Conservation (phyloP, 306 rosid species). For the Pyrus pyrifolia region DNA sequence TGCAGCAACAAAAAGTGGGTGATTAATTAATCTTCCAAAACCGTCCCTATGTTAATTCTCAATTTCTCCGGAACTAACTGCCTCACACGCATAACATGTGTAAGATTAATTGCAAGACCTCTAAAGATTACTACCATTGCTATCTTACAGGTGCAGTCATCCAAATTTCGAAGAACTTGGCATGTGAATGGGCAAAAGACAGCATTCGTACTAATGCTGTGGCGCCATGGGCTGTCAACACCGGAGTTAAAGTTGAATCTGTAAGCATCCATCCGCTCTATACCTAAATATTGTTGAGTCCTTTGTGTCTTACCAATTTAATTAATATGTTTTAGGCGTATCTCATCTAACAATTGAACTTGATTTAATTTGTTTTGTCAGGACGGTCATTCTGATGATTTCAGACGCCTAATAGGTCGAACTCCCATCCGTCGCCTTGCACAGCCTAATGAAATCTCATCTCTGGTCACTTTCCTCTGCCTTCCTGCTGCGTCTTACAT, state of each 20-base stretch:
- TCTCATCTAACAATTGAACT: not conserved
- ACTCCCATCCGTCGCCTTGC: constrained; percentile 30
- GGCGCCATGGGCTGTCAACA: constrained; percentile 42
- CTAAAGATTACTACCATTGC: not conserved
- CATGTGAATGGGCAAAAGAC: constrained; percentile 71
- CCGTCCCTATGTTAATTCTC: not conserved
- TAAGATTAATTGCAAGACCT: not conserved
- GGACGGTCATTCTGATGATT: not conserved
- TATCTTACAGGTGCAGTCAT: constrained; percentile 15
- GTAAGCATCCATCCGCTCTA: not conserved
- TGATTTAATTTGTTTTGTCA: not conserved
- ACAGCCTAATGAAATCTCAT: constrained; percentile 39
- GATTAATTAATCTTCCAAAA: not conserved
- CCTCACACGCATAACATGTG: too few relatives aligned
- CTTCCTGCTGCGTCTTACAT: constrained; percentile 57
- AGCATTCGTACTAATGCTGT: constrained; percentile 44
- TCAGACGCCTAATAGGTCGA: not conserved
- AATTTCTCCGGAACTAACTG: too few relatives aligned
- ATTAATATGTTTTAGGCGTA: not conserved
- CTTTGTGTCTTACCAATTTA: not conserved
- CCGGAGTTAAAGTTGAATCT: not conserved
- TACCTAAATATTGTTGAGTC: not conserved
- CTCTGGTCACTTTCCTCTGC: constrained; percentile 50
- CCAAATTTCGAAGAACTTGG: constrained; percentile 55
- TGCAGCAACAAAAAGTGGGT: constrained; percentile 54